These are phyloP conservation scores for Wickerhamiella domercqiae DNA, from an alignment of 805 yeast genomes.

Conservation along the genomic window DNA sequence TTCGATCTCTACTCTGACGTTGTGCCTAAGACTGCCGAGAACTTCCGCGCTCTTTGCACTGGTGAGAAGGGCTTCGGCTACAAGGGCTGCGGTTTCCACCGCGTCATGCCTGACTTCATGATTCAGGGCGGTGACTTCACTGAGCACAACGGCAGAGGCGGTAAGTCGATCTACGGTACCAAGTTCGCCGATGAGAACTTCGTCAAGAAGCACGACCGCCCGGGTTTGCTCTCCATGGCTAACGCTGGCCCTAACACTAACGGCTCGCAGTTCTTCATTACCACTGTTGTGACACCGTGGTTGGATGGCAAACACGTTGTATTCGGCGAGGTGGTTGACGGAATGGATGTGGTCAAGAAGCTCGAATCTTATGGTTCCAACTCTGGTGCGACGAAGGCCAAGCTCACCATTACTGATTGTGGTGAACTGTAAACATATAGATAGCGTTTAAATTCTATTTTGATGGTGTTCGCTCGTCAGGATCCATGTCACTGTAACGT, in stretches of 20 bases:
- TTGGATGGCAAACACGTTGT: slow-evolving; percentile 91
- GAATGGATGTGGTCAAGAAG: slow-evolving; percentile 71
- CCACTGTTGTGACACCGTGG: slow-evolving; percentile 79
- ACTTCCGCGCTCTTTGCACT: slow-evolving; percentile 86
- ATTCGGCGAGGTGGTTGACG: slow-evolving; percentile 82
- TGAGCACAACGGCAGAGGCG: slow-evolving; percentile 82
- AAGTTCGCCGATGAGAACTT: slow-evolving; percentile 68
- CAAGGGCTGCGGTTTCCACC: slow-evolving; percentile 81
- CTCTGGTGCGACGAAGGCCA: slow-evolving; percentile 51
- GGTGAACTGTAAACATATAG: slow-evolving; percentile 36
- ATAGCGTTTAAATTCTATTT: background rate
- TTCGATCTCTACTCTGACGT: slow-evolving; percentile 82
- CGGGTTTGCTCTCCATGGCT: slow-evolving; percentile 88
- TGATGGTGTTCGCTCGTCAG: background rate
- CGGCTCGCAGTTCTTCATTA: slow-evolving; percentile 94
- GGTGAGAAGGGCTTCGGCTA: slow-evolving; percentile 93
- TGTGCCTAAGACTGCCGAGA: slow-evolving; percentile 91
- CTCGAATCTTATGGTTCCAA: slow-evolving; percentile 62
- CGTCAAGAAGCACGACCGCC: slow-evolving; percentile 53
- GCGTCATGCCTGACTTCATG: slow-evolving; percentile 94
- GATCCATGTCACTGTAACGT: background rate
- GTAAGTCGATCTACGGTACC: slow-evolving; percentile 66
- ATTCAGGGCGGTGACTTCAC: slow-evolving; percentile 90
- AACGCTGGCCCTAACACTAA: slow-evolving; percentile 97
- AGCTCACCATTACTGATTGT: slow-evolving; percentile 45